Conservation (phyloP, 2,329 filamentous ascomycete species). For the Lasiodiplodia sp. region DNA sequence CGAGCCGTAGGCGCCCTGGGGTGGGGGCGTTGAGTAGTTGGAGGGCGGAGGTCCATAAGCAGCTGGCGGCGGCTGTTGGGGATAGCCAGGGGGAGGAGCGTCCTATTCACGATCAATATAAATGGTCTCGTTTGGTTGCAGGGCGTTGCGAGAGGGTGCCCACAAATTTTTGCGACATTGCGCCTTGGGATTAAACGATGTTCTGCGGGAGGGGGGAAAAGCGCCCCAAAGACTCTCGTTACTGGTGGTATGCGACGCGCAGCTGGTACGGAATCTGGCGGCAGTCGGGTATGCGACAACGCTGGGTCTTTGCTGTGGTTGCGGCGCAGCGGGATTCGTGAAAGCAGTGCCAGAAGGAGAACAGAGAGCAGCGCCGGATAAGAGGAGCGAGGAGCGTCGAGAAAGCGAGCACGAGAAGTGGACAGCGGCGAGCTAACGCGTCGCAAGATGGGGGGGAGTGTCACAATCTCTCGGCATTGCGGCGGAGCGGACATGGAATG, state of each 20-base stretch:
- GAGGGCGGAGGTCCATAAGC: constrained; percentile 19
- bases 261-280: not conserved
- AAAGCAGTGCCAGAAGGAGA: not conserved
- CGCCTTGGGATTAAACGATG: not conserved
- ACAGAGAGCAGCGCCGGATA: not conserved
- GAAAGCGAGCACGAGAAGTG: not conserved
- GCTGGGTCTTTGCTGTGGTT: not conserved
- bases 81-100: constrained; percentile 22
- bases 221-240: too few species aligned
- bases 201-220: not conserved
- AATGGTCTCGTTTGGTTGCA: not conserved
- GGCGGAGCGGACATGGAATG: constrained; percentile 21
- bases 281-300: not conserved
- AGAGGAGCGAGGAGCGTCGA: constrained; percentile 6
- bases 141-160: not conserved
- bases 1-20: not conserved
- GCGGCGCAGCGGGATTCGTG: not conserved
- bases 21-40: constrained; percentile 16
- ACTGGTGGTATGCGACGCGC: constrained; percentile 1
- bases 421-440: constrained; percentile 3
- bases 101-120: not conserved
- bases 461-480: constrained; percentile 25
- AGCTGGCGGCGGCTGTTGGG: constrained; percentile 21
- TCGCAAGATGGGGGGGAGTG: constrained; percentile 23
- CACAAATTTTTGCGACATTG: constrained; percentile 20